These are phyloP conservation scores for Colletotrichum tamarilloi DNA, from an alignment of 2,329 filamentous ascomycete genomes.

Conservation along the genomic window DNA sequence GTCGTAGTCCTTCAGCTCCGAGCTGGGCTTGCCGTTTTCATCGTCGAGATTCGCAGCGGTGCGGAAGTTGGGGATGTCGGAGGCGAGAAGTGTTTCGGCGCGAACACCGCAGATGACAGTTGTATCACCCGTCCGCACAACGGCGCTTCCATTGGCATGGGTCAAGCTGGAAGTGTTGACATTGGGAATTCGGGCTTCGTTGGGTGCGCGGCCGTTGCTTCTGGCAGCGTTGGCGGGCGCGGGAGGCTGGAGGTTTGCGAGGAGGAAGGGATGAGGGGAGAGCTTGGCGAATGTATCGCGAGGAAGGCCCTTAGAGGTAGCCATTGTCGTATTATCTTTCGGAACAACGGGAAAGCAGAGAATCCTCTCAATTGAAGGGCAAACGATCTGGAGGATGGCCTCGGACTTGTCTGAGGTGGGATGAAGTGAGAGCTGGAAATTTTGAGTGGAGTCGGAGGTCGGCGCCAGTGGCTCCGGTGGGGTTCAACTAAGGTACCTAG, in stretches of 20 bases:
- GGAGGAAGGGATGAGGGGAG: constrained; percentile 88
- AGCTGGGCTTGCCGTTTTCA: constrained; percentile 37
- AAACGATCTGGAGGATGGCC: not conserved
- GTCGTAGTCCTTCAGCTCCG: constrained; percentile 71
- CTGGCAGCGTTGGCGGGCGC: constrained; percentile 65
- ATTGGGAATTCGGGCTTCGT: constrained; percentile 76
- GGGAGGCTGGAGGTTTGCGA: constrained; percentile 82
- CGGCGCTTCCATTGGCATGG: constrained; percentile 89
- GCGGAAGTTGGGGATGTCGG: constrained; percentile 77
- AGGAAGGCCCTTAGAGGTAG: constrained; percentile 56
- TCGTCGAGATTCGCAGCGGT: constrained; percentile 45
- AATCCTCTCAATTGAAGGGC: not conserved
- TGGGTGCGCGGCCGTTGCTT: constrained; percentile 82
- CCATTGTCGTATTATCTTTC: constrained; percentile 40
- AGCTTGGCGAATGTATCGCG: constrained; percentile 87
- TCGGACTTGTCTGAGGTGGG: not conserved
- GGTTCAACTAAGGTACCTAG: not conserved
- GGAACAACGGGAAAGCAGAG: fast-evolving
- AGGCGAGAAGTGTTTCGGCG: constrained; percentile 82
- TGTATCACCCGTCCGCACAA: constrained; percentile 89
- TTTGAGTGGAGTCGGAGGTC: constrained; percentile 31
- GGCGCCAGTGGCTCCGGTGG: constrained; percentile 29
- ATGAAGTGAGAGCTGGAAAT: constrained; percentile 29
- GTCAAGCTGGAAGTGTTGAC: constrained; percentile 87
- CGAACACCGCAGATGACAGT: constrained; percentile 95